Conservation (phyloP, 208 protist species). For the Lotmaria passim region DNA sequence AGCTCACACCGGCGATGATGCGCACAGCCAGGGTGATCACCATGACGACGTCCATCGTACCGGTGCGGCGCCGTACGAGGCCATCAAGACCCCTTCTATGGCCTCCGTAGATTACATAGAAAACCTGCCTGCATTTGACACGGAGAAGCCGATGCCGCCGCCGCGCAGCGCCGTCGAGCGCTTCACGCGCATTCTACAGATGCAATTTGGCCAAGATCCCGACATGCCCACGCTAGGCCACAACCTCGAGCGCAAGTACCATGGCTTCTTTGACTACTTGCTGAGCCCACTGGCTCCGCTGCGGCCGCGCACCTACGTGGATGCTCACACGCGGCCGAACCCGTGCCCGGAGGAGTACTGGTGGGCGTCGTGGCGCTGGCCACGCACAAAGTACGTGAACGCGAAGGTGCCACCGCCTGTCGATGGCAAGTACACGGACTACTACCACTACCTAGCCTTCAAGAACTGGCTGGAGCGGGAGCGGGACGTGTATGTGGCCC, state of each 20-base stretch:
- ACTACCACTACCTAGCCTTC: slow-evolving; percentile 87
- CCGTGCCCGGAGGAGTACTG: slow-evolving; percentile 88
- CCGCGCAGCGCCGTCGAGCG: slow-evolving; percentile 54
- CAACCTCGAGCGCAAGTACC: slow-evolving; percentile 57
- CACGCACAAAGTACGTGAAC: slow-evolving; percentile 81
- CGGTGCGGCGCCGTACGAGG: slow-evolving; percentile 24
- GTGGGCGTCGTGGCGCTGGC: slow-evolving; percentile 84
- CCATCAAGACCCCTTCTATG: slow-evolving; percentile 63
- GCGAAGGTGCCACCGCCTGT: slow-evolving; percentile 81
- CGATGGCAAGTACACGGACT: slow-evolving; percentile 82
- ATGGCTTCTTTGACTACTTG: slow-evolving; percentile 65
- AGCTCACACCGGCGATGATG: slow-evolving; percentile 16
- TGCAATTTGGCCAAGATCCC: slow-evolving; percentile 69
- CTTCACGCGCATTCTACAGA: slow-evolving; percentile 60
- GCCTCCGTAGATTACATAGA: slow-evolving; percentile 68
- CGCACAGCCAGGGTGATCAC: slow-evolving; percentile 7
- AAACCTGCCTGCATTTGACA: slow-evolving; percentile 68
- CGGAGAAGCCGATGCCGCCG: slow-evolving; percentile 40
- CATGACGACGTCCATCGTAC: slow-evolving; percentile 15
- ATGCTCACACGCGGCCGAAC: slow-evolving; percentile 77
- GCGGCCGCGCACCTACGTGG: slow-evolving; percentile 71
- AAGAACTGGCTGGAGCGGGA: slow-evolving; percentile 84
- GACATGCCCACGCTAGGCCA: slow-evolving; percentile 66
- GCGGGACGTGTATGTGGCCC: slow-evolving; percentile 82
- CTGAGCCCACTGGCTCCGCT: slow-evolving; percentile 57